Percentiles rank a stretch among this genome's conserved stretches.
These are phyloP conservation scores for Tolypocladium pustulatum DNA, from an alignment of 2,329 filamentous ascomycete species.

Conservation along the genomic window DNA sequence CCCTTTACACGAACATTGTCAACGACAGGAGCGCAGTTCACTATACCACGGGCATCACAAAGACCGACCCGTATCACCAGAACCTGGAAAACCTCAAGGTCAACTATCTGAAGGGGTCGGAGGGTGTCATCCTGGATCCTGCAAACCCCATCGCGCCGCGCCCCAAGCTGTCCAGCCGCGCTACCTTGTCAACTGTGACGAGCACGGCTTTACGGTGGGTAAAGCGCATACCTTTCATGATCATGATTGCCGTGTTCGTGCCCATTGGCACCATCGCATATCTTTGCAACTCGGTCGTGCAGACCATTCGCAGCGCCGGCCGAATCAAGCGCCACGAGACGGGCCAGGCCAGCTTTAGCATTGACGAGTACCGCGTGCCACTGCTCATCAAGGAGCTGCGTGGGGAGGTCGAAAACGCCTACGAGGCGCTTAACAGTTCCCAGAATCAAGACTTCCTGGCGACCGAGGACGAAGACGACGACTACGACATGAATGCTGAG, in stretches of 20 bases:
- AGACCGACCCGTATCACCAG: constrained; percentile 61
- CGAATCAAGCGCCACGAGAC: constrained; percentile 69
- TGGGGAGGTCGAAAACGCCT: constrained; percentile 65
- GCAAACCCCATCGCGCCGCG: constrained; percentile 46
- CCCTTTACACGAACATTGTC: constrained; percentile 74
- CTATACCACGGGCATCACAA: constrained; percentile 72
- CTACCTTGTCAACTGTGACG: constrained; percentile 21
- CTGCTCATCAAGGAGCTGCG: constrained; percentile 67
- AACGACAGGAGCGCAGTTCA: constrained; percentile 77
- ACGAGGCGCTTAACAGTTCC: constrained; percentile 59
- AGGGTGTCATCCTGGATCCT: constrained; percentile 65
- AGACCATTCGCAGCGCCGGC: constrained; percentile 63
- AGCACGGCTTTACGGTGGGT: constrained; percentile 24
- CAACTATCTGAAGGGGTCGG: constrained; percentile 65
- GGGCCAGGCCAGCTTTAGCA: constrained; percentile 55
- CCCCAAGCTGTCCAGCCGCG: constrained; percentile 16
- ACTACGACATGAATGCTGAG: constrained; percentile 21
- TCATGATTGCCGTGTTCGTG: constrained; percentile 59
- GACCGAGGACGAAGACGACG: constrained; percentile 36
- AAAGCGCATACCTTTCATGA: constrained; percentile 49
- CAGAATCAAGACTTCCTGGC: constrained; percentile 64
- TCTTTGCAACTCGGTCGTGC: constrained; percentile 64
- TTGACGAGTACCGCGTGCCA: constrained; percentile 64
- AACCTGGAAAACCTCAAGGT: constrained; percentile 57
- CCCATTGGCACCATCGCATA: constrained; percentile 64